These are phyloP conservation scores for Leucosporidium yakuticum DNA, from an alignment of 768 basidiomycete species.

Conservation along the genomic window DNA sequence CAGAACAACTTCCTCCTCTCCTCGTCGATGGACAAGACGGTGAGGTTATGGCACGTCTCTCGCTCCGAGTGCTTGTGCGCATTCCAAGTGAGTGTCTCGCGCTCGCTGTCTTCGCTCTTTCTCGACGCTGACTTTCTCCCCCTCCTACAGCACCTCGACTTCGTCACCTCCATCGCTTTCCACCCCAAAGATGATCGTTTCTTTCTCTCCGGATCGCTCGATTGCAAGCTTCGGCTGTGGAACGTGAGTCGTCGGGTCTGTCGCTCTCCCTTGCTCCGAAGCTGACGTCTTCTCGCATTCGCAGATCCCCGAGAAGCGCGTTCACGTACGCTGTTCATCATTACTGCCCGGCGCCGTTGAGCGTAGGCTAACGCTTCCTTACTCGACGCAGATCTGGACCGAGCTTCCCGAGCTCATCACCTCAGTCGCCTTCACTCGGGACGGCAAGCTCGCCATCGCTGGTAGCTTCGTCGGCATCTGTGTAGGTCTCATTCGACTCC, in stretches of 20 bases:
- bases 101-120: background rate
- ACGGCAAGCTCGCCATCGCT: conserved; percentile 36
- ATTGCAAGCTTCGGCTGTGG: conserved; percentile 40
- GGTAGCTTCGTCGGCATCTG: conserved; percentile 36
- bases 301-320: conserved; percentile 36
- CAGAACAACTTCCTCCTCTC: conserved; percentile 40
- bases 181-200: conserved; percentile 40
- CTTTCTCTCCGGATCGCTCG: conserved; percentile 39
- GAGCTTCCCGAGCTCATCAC: conserved; percentile 40
- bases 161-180: conserved; percentile 40
- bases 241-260: conserved; percentile 11
- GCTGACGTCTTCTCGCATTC: background rate
- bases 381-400: conserved; percentile 28
- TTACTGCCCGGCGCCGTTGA: background rate
- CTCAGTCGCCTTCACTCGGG: conserved; percentile 36
- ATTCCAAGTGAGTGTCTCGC: conserved; percentile 24
- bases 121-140: background rate
- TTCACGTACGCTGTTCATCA: conserved; percentile 9
- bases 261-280: background rate
- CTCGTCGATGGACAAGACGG: conserved; percentile 41
- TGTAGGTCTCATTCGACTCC: conserved; percentile 9
- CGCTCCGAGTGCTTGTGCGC: conserved; percentile 36
- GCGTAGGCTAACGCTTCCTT: background rate
- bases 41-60: conserved; percentile 39
- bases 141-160: conserved; percentile 36